Base-by-base conservation (phyloP, 2,329 filamentous ascomycete species). In the Drechslerella coelobrocha region DNA sequence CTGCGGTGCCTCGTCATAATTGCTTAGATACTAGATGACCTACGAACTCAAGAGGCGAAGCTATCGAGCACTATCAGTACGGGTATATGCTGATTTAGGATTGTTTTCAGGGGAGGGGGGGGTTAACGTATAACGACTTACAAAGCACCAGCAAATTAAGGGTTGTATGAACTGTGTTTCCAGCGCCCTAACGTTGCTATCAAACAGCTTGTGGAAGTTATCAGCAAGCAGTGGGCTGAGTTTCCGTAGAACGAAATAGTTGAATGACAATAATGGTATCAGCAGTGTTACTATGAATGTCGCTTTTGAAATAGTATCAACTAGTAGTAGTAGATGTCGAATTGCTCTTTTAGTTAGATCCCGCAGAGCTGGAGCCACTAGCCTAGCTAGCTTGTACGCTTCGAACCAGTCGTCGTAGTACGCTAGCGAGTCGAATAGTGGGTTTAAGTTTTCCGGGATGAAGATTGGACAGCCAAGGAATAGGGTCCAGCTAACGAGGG, bases 351-450 rank as follows among this genome's bases (percentile, higher is more conserved):
- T 62, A 8, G 43, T 7, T 2, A 69, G n/a, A 37, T 27, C 26
- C 57, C 57, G 59, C n/a, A 69, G 26, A 4, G 45, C 65, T 9
- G 57, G 57, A 7, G 62, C 4, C 14, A 59, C 14, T 5, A 69
- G 9, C 31, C 29, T 26, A 0, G 12, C 29, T 8, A 69, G 52
- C 26, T 41, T 62, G 23, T 62, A 69, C 0, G 59, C 53, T 21
- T 57, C 57, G 21, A 69, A 48, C 65, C 65, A 62, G 39, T 69
- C 65, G 57, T 69, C 65, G 57, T 69, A 69, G 27, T 69, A 69
- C 21, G 60, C 55, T 1, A 69, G 31, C 8, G 57, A 62, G 41
- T 62, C 57, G 26, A 69, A 69, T 12, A 61, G n/a, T 9, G 48
- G 27, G 19, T 48, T 21, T n/a, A 66, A 55, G 17, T 23, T 24